Evolutionary conservation across 192 early-diverging fungal species (phyloP).

Genomic region (Podila epigama): DNA sequence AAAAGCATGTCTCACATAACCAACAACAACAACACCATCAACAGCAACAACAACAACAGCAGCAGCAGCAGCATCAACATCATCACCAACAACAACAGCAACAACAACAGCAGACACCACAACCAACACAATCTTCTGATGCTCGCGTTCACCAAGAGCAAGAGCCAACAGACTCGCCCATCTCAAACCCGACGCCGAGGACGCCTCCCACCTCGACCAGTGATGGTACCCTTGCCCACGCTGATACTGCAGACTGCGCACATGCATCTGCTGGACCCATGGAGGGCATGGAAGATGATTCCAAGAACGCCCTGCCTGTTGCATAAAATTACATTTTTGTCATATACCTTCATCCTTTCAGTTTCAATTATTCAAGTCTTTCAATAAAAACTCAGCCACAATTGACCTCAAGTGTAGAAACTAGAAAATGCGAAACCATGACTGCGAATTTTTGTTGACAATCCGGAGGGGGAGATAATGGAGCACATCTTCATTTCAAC

Average conservation of each 20-base stretch:
- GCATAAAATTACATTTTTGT: not conserved
- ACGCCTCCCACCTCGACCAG: slow-evolving; percentile 22
- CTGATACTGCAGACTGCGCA: slow-evolving; percentile 18
- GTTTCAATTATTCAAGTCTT: not conserved
- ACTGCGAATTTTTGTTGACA: too few relatives aligned
- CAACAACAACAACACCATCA: slow-evolving; percentile 1
- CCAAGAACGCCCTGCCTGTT: slow-evolving; percentile 25
- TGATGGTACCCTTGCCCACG: slow-evolving; percentile 13
- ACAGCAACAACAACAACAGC: not conserved
- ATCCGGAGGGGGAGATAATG: too few relatives aligned
- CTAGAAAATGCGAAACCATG: too few relatives aligned
- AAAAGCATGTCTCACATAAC: not conserved
- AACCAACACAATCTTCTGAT: not conserved
- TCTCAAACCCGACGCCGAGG: slow-evolving; percentile 37
- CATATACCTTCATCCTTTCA: not conserved
- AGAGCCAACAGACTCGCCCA: slow-evolving; percentile 33
- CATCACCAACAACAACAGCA: slow-evolving; percentile 15
- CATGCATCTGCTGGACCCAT: slow-evolving; percentile 21
- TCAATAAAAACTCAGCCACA: too few relatives aligned
- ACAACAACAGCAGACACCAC: not conserved
- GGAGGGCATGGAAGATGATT: slow-evolving; percentile 29
- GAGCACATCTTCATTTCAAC: not conserved
- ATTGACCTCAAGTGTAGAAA: too few relatives aligned
- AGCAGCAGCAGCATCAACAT: slow-evolving; percentile 1
- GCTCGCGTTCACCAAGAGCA: too few relatives aligned